Evolutionary conservation across 2,329 filamentous ascomycete species (phyloP).

Genomic region (Beauveria brongniartii): DNA sequence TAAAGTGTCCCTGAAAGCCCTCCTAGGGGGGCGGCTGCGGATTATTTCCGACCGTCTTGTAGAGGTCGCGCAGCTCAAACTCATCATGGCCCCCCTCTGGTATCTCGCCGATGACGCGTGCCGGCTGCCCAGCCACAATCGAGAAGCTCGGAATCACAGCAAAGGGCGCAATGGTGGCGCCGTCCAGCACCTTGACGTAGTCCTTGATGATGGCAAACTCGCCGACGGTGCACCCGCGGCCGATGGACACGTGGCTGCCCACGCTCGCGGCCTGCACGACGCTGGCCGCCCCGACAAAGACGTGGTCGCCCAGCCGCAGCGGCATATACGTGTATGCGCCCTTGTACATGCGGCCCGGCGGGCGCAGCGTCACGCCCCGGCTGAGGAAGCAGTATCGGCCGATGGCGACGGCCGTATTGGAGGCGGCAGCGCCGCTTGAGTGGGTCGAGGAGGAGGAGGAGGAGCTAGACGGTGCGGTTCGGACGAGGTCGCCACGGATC

Average conservation of each 20-base stretch:
- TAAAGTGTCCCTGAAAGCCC: too few species aligned
- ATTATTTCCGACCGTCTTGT: constrained; percentile 56
- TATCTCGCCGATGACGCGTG: constrained; percentile 72
- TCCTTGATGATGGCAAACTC: constrained; percentile 91
- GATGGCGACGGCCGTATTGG: constrained; percentile 67
- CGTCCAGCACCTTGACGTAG: constrained; percentile 80
- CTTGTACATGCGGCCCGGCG: constrained; percentile 74
- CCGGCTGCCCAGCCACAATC: constrained; percentile 78
- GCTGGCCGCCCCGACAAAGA: constrained; percentile 70
- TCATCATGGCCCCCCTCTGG: constrained; percentile 60
- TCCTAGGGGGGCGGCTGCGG: constrained; percentile 21
- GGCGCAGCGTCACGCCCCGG: constrained; percentile 68
- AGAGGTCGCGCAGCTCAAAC: constrained; percentile 56
- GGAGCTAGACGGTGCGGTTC: constrained; percentile 40
- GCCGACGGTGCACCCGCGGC: constrained; percentile 66
- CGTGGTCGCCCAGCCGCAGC: constrained; percentile 88
- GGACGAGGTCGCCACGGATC: constrained; percentile 81
- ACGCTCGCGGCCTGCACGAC: constrained; percentile 79
- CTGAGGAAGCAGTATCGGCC: constrained; percentile 88
- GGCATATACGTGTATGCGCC: constrained; percentile 77
- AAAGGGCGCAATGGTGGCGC: constrained; percentile 71
- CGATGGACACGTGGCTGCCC: constrained; percentile 80
- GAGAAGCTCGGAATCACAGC: constrained; percentile 92
- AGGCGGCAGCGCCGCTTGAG: constrained; percentile 22
- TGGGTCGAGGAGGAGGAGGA: constrained; percentile 26